A percentile compares a stretch with the other conserved stretches of the same genome.
phyloP scores from a whole-genome alignment of 2,329 filamentous ascomycete species.

The Huntiella bhutanensis region DNA sequence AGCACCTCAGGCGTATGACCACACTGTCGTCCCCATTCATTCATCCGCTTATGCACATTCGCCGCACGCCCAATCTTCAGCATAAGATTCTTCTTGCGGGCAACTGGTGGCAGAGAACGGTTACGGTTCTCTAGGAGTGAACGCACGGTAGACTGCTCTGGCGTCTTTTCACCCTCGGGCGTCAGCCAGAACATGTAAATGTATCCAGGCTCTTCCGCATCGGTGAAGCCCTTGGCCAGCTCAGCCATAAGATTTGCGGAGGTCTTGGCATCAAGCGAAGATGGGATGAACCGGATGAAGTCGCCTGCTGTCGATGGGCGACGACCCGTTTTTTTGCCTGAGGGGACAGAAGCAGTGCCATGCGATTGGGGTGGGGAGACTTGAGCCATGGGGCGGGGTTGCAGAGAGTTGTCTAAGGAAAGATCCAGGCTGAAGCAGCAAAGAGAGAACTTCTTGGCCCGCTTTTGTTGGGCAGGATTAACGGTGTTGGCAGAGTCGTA shows the following conservation, averaged over 20 bases:
- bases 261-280: slow-evolving; percentile 44
- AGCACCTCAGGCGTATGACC: slow-evolving; percentile 75
- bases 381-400: slow-evolving; percentile 21
- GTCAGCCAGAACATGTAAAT: slow-evolving; percentile 99
- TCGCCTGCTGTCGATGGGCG: slow-evolving; percentile 11
- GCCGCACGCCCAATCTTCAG: slow-evolving; percentile 48
- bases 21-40: slow-evolving; percentile 87
- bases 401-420: background rate
- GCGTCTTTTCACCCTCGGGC: slow-evolving; percentile 21
- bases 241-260: slow-evolving; percentile 57
- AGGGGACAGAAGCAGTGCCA: background rate
- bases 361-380: slow-evolving; percentile 15
- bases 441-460: slow-evolving; percentile 1
- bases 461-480: background rate
- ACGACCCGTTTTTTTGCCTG: slow-evolving; percentile 9
- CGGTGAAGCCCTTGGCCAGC: slow-evolving; percentile 44
- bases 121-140: slow-evolving; percentile 17
- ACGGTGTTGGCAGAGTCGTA: no score
- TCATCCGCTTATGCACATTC: slow-evolving; percentile 80
- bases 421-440: slow-evolving; percentile 7
- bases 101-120: slow-evolving; percentile 16
- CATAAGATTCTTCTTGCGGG: slow-evolving; percentile 39
- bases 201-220: slow-evolving; percentile 67
- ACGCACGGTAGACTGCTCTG: background rate
- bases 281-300: slow-evolving; percentile 50